Percentiles rank a stretch among this genome's conserved stretches.
Conservation (phyloP, 768 basidiomycete genomes). For the Trichaptum fuscoviolaceum region DNA sequence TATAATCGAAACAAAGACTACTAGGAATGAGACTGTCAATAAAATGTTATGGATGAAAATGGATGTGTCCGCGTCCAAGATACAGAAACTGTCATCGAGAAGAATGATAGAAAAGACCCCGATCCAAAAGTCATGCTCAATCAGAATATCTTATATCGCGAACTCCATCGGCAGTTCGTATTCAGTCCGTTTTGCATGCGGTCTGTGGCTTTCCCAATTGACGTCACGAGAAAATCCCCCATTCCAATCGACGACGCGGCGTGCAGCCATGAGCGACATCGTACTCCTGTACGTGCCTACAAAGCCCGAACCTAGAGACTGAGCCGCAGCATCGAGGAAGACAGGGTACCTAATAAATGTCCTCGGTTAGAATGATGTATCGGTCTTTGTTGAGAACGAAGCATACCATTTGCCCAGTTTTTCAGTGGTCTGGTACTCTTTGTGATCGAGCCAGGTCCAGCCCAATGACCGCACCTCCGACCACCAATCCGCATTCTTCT, state of each 20-base stretch:
- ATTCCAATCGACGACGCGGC: conserved; percentile 63
- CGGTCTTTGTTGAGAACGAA: conserved; percentile 1
- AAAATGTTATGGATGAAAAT: no score
- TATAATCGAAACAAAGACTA: no score
- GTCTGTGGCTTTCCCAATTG: conserved; percentile 53
- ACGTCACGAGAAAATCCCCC: conserved; percentile 47
- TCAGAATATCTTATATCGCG: background rate
- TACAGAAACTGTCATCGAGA: no score
- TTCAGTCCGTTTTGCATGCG: conserved; percentile 31
- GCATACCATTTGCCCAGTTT: conserved; percentile 46
- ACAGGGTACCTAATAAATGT: conserved; percentile 54
- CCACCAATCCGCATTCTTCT: conserved; percentile 53
- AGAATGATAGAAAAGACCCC: no score
- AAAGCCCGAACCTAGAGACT: conserved; percentile 61
- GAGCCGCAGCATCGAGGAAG: conserved; percentile 66
- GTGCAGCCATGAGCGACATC: conserved; percentile 62
- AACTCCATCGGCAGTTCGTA: background rate
- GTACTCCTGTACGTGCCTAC: conserved; percentile 70
- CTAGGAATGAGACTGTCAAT: no score
- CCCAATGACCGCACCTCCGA: conserved; percentile 40
- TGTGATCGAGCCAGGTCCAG: conserved; percentile 50
- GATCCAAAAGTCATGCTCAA: background rate
- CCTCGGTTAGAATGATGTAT: background rate
- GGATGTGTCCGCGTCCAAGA: no score
- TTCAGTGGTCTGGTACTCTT: conserved; percentile 34